Evolutionary conservation across 2,329 filamentous ascomycete species (phyloP).

Genomic region (Juglanconis oblonga): DNA sequence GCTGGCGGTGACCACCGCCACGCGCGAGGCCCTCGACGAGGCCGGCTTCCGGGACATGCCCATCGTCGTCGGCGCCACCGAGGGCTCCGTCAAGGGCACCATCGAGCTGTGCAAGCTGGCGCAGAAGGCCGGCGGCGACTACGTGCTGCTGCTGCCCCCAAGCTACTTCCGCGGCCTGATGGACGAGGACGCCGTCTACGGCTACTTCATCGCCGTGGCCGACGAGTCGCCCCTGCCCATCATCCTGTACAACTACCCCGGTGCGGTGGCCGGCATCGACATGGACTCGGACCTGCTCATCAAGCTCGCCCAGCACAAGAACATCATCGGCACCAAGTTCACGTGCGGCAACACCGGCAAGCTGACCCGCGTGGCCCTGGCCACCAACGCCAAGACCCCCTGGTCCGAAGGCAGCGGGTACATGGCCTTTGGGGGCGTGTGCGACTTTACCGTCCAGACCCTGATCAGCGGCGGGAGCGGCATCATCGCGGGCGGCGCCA

Average conservation of each 20-base stretch:
- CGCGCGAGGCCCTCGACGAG: slow-evolving; percentile 76
- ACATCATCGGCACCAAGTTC: slow-evolving; percentile 87
- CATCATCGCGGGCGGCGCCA: slow-evolving; percentile 82
- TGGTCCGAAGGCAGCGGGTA: slow-evolving; percentile 60
- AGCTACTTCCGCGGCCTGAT: slow-evolving; percentile 79
- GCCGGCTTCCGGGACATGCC: slow-evolving; percentile 75
- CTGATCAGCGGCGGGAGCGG: slow-evolving; percentile 75
- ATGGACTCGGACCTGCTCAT: slow-evolving; percentile 88
- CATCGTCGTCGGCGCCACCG: slow-evolving; percentile 78
- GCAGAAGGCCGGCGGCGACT: slow-evolving; percentile 70
- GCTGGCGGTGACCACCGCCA: slow-evolving; percentile 69
- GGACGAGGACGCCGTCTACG: slow-evolving; percentile 69
- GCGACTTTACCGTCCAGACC: slow-evolving; percentile 83
- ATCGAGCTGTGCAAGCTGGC: slow-evolving; percentile 69
- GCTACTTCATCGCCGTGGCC: slow-evolving; percentile 73
- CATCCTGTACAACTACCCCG: slow-evolving; percentile 88
- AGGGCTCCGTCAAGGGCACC: slow-evolving; percentile 79
- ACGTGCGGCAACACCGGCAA: slow-evolving; percentile 90
- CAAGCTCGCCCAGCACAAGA: slow-evolving; percentile 72
- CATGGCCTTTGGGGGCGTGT: slow-evolving; percentile 85
- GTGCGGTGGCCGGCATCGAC: slow-evolving; percentile 81
- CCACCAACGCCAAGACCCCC: slow-evolving; percentile 68
- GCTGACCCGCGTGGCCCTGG: slow-evolving; percentile 75
- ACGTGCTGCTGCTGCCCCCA: slow-evolving; percentile 74
- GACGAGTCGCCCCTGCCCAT: slow-evolving; percentile 74